Base-by-base conservation (phyloP, 352 stramenopile species). In the Pythium dissimile region DNA sequence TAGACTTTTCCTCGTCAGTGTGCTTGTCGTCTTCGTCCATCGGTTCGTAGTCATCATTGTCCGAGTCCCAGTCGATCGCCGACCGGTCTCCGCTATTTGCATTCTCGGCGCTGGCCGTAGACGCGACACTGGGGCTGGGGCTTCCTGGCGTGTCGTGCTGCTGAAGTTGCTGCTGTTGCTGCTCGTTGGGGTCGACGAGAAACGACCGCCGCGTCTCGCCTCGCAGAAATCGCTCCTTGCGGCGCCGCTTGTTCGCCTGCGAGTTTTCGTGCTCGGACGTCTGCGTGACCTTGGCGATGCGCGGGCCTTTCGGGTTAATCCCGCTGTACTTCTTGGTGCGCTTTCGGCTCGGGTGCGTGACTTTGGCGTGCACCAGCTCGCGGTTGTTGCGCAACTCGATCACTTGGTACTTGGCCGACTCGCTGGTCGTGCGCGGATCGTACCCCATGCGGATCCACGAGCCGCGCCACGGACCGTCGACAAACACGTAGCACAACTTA, bases 361-460 rank as follows among this genome's bases (percentile, higher is more conserved):
- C 79, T 32, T 90, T 88, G 0, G 80, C 75, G 45, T 89, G 82
- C 46, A 93, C 74, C n/a, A 93, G 72, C 49, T 89, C 79, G 13
- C 81, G 79, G 45, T 88, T 92, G 44, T 89, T 89, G 46, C 84
- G 79, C 35, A 93, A 64, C 60, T 93, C 84, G 15, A 93, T 67
- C 16, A 91, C 84, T 50, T 93, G 84, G 46, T 84, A 91, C 43
- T 66, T 68, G 21, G 77, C 80, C 8, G 78, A 72, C 23, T 79
- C 71, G 7, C 60, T 65, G 0, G 61, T 63, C 35, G 52, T 62
- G 26, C 84, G 68, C 6, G 84, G 84, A 42, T 93, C 84, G 54
- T 89, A 91, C 11, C 84, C 84, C 74, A 92, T 88, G 23, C 82
- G 81, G 18, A 93, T 85, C 80, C 80, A 93, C 44, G 77, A 90